Percentiles rank a stretch among this genome's conserved stretches.
Conservation (phyloP, 2,329 filamentous ascomycete species). For the Fusarium sp. region DNA sequence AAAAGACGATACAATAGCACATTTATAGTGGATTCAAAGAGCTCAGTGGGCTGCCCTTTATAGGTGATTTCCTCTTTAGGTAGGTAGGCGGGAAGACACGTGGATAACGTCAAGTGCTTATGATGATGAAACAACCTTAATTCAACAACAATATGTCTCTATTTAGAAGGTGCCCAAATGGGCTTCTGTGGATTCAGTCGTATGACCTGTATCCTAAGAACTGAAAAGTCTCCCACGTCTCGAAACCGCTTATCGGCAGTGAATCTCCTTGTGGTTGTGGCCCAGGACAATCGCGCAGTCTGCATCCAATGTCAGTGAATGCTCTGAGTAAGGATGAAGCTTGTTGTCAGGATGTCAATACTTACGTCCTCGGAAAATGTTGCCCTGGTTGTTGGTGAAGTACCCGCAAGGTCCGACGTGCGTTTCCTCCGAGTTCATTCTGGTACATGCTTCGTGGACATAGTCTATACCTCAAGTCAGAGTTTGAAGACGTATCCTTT, state of each 20-base stretch:
- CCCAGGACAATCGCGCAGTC: conserved; percentile 11
- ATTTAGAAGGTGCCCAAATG: not conserved
- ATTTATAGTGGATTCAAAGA: not conserved
- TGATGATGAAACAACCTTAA: not conserved
- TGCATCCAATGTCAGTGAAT: not conserved
- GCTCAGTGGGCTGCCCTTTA: not conserved
- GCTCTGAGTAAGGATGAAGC: not conserved
- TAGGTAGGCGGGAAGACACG: not conserved
- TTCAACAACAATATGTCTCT: not conserved
- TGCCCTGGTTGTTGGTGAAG: not conserved
- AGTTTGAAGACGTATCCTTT: not conserved
- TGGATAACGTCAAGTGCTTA: not conserved
- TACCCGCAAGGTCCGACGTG: conserved; percentile 10
- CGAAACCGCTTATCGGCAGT: not conserved
- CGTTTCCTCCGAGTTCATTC: not conserved
- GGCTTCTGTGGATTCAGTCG: not conserved
- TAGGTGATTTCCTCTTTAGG: not conserved
- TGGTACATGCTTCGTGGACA: conserved; percentile 9
- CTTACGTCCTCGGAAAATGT: conserved; percentile 18
- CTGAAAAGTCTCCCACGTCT: not conserved
- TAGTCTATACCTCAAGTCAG: conserved; percentile 1
- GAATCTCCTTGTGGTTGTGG: not conserved
- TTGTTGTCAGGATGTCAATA: not conserved
- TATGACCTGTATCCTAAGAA: not conserved
- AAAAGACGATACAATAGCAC: not conserved